Conservation (phyloP, 2,329 filamentous ascomycete genomes). For the Colletotrichum magnum region DNA sequence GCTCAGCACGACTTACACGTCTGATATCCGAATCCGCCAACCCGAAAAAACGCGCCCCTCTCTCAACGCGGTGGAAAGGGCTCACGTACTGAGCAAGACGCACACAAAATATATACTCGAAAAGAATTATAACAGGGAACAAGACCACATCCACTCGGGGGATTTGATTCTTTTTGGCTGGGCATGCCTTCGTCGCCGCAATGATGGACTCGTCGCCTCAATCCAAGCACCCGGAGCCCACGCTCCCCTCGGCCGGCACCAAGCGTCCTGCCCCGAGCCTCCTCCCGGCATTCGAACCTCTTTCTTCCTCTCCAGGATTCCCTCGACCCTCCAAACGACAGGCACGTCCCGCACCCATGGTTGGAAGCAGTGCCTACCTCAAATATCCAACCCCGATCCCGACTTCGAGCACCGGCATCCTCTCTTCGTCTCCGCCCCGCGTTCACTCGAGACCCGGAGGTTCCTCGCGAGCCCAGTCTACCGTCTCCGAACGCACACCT, state of each 20-base stretch:
- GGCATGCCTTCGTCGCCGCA: slow-evolving; percentile 37
- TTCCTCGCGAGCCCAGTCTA: slow-evolving; percentile 63
- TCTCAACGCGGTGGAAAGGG: slow-evolving; percentile 31
- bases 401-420: slow-evolving; percentile 92
- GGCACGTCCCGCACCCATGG: slow-evolving; percentile 56
- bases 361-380: slow-evolving; percentile 62
- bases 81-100: background rate
- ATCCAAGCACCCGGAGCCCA: slow-evolving; percentile 51
- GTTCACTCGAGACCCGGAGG: slow-evolving; percentile 44
- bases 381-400: slow-evolving; percentile 95
- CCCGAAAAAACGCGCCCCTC: slow-evolving; percentile 30
- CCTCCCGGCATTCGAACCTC: slow-evolving; percentile 83
- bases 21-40: slow-evolving; percentile 30
- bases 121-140: slow-evolving; percentile 2
- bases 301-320: slow-evolving; percentile 82
- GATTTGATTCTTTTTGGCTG: slow-evolving; percentile 22
- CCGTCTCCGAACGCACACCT: slow-evolving; percentile 83
- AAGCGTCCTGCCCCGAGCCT: slow-evolving; percentile 77
- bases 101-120: background rate
- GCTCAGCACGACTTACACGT: slow-evolving; percentile 39
- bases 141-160: background rate
- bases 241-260: slow-evolving; percentile 59
- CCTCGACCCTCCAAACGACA: slow-evolving; percentile 80
- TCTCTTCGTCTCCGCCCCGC: slow-evolving; percentile 86
- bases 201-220: slow-evolving; percentile 59